Evolutionary conservation across 352 stramenopile genomes (phyloP), one percentile per base, ranked within the genome.

Genomic region (Phytophthora tubulina): DNA sequence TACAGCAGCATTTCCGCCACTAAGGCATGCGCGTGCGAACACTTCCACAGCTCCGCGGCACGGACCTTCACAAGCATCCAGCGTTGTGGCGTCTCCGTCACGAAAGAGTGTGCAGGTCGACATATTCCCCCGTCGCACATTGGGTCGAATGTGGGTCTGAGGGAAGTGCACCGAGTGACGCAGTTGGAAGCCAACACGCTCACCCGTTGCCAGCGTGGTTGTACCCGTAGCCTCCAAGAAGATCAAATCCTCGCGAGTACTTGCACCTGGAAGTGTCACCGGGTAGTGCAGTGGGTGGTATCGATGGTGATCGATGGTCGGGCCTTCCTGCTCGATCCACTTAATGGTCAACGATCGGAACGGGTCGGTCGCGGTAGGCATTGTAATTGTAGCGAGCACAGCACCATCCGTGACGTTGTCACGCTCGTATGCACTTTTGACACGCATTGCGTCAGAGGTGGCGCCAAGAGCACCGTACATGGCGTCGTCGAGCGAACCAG

Each of bases 121-220:
- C 53, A 91, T 77, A 54, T 84, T 82, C 0, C 74, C 81, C 10
- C 85, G 83, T 15, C 72, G 58, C 30, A 84, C 79, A 11, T 69
- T 64, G 6, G 39, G 41, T 17, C 86, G 69, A 15, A 62, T 39
- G 35, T 74, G 78, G 4, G 85, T 85, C 51, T 88, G 72, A 36
- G 70, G 45, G 17, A 92, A 82, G 32, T 91, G 78, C 9, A 93
- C 75, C 31, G 86, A 93, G 66, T 93, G 86, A 17, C 84, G 61
- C 6, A 93, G 52, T 38, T 90, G 80, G 66, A 78, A 93, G 3
- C 86, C 86, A 55, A 93, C 53, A 4, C 65, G 79, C 48, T 93
- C 82, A 14, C 84, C 86, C 3, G 78, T 82, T 14, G 72, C 59
- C 33, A 91, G 56, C n/a, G 46, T 73, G 1, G 62, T 79, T 4